Evolutionary conservation across 495 filamentous ascomycete species (phyloP).

Genomic region (Aspergillus cavernicola): DNA sequence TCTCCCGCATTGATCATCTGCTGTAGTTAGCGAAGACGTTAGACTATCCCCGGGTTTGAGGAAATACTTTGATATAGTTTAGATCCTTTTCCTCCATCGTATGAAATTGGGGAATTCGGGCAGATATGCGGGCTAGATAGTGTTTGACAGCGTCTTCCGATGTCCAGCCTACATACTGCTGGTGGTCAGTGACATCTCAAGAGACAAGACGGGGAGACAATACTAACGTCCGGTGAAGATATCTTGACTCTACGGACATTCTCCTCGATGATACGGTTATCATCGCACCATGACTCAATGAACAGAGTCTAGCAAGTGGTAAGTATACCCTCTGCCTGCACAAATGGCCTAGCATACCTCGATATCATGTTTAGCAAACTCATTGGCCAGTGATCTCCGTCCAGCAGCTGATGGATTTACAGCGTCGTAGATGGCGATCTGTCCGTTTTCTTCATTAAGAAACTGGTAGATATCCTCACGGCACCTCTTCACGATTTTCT

Average conservation of each 20-base stretch:
- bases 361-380: slow-evolving; percentile 94
- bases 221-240: slow-evolving; percentile 84
- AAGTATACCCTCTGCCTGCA: not conserved
- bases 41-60: not conserved
- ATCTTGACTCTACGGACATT: slow-evolving; percentile 98
- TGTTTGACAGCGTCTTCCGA: slow-evolving; percentile 87
- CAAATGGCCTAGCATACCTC: slow-evolving; percentile 51
- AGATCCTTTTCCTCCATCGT: slow-evolving; percentile 92
- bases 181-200: slow-evolving; percentile 18
- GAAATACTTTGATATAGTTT: slow-evolving; percentile 81
- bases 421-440: slow-evolving; percentile 98
- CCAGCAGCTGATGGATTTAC: slow-evolving; percentile 88
- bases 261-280: slow-evolving; percentile 90
- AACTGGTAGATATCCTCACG: slow-evolving; percentile 96
- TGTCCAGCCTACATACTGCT: slow-evolving; percentile 80
- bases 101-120: slow-evolving; percentile 92
- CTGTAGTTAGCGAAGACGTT: slow-evolving; percentile 10
- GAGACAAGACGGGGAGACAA: not conserved
- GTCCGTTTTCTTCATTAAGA: slow-evolving; percentile 93
- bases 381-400: slow-evolving; percentile 83
- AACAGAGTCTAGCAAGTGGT: slow-evolving; percentile 69
- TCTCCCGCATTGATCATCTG: slow-evolving; percentile 98
- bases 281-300: slow-evolving; percentile 91
- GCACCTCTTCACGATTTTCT: slow-evolving; percentile 97
- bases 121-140: slow-evolving; percentile 83